A percentile compares a stretch with the other conserved stretches of the same genome.
These are phyloP conservation scores for Mycena epipterygia DNA, from an alignment of 768 basidiomycete genomes.

Conservation along the genomic window DNA sequence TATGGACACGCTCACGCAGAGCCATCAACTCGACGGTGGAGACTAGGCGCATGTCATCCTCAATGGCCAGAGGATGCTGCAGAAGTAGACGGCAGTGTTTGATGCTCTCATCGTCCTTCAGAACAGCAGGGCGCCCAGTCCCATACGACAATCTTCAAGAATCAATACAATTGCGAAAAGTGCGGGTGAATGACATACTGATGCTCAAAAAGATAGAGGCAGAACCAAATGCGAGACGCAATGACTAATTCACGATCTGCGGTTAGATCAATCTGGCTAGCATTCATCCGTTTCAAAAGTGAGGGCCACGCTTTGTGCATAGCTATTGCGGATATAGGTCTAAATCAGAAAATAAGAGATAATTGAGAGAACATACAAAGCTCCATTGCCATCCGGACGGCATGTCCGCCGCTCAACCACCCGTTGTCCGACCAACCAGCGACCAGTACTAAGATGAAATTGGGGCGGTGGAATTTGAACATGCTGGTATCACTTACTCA, in stretches of 20 bases:
- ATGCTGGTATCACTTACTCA: constrained; percentile 74
- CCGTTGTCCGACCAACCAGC: constrained; percentile 97
- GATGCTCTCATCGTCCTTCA: constrained; percentile 95
- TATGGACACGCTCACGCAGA: constrained; percentile 88
- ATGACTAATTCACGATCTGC: constrained; percentile 86
- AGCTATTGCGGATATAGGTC: constrained; percentile 56
- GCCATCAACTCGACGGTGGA: constrained; percentile 95
- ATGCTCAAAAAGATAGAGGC: constrained; percentile 93
- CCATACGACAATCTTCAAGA: constrained; percentile 89
- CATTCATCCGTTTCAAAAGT: constrained; percentile 83
- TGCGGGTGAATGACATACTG: constrained; percentile 71
- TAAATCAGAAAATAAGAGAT: not conserved
- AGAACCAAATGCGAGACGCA: constrained; percentile 92
- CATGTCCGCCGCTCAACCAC: constrained; percentile 96
- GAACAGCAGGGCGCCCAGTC: constrained; percentile 91
- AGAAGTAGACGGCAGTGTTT: constrained; percentile 83
- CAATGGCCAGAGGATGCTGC: constrained; percentile 89
- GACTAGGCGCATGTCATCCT: constrained; percentile 95
- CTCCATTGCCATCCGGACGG: constrained; percentile 98
- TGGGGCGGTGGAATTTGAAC: not conserved
- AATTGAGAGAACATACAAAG: constrained; percentile 69
- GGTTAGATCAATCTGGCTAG: constrained; percentile 66
- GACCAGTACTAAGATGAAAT: constrained; percentile 74
- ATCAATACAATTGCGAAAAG: not conserved
- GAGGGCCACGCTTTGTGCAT: constrained; percentile 94